Evolutionary conservation across 2,329 filamentous ascomycete genomes (phyloP).

Genomic region (Aspergillus phoenicis): DNA sequence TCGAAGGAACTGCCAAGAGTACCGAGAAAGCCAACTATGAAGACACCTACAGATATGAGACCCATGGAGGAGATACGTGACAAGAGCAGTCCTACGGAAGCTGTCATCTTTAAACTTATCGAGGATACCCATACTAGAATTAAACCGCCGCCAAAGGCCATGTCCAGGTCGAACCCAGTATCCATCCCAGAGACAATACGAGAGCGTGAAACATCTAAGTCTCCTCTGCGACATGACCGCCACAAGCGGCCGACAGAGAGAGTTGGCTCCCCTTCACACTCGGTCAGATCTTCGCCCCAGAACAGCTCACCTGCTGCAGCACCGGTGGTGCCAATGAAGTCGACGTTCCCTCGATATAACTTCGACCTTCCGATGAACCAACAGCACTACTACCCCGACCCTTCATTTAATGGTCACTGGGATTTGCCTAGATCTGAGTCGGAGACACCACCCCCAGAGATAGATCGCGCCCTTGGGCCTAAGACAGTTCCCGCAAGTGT

Average conservation of each 20-base stretch:
- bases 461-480: conserved; percentile 39
- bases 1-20: conserved; percentile 39
- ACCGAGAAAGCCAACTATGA: conserved; percentile 26
- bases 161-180: conserved; percentile 22
- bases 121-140: conserved; percentile 36
- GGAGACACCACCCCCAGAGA: conserved; percentile 38
- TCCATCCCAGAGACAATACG: conserved; percentile 15
- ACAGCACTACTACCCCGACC: conserved; percentile 41
- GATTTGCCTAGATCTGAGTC: conserved; percentile 28
- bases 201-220: conserved; percentile 20
- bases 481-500: conserved; percentile 49
- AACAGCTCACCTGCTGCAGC: conserved; percentile 28
- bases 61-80: conserved; percentile 34
- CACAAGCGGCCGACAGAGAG: background rate
- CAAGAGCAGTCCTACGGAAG: conserved; percentile 36
- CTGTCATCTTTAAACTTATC: conserved; percentile 42
- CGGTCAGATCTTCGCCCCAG: conserved; percentile 19
- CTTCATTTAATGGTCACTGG: conserved; percentile 19
- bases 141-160: conserved; percentile 28
- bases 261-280: background rate
- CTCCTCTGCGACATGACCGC: conserved; percentile 15
- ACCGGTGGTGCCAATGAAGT: conserved; percentile 44
- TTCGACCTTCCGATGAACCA: conserved; percentile 39
- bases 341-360: conserved; percentile 51
- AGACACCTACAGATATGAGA: conserved; percentile 29